A percentile compares a stretch with the other conserved stretches of the same genome.
These are phyloP conservation scores for Penicillium expansum DNA, from an alignment of 2,329 filamentous ascomycete genomes.

Conservation along the genomic window DNA sequence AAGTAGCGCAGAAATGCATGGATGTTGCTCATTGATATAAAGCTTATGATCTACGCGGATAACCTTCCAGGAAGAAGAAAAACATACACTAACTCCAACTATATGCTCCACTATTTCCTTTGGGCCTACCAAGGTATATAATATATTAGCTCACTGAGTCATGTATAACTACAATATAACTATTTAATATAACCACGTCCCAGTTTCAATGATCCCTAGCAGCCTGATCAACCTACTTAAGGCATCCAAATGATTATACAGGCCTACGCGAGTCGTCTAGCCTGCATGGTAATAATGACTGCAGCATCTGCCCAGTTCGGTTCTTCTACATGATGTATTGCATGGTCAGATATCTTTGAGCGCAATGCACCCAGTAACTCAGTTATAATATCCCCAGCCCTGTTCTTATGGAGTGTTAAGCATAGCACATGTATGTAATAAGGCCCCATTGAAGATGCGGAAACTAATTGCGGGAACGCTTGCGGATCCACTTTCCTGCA, in stretches of 20 bases:
- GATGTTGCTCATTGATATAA: too few relatives aligned
- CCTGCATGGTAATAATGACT: not conserved
- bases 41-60: not conserved
- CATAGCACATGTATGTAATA: not conserved
- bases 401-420: not conserved
- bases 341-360: not conserved
- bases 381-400: not conserved
- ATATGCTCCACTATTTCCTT: not conserved
- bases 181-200: not conserved
- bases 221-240: not conserved
- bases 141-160: not conserved
- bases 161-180: not conserved
- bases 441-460: not conserved
- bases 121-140: not conserved
- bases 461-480: not conserved
- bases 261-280: not conserved
- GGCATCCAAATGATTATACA: too few relatives aligned
- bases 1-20: not conserved
- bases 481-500: not conserved
- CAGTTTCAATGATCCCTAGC: not conserved
- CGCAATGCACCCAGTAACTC: not conserved
- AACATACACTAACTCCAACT: not conserved
- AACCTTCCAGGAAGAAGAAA: not conserved
- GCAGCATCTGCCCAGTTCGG: not conserved
- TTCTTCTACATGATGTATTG: not conserved